Base-by-base conservation (phyloP, 345 rosid species). In the Sisymbrium altissimum region DNA sequence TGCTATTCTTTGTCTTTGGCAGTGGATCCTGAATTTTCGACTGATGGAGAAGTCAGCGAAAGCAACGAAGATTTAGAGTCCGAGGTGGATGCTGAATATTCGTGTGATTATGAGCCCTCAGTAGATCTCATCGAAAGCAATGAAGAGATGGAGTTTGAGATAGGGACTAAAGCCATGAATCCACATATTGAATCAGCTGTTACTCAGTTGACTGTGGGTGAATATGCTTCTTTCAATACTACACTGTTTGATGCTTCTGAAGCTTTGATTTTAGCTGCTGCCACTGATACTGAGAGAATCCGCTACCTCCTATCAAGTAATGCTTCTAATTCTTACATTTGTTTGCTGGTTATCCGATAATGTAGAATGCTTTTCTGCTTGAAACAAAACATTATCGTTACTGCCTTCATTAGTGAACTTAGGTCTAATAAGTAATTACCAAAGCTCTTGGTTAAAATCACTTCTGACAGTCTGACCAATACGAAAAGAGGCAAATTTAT, bases 61-160 rank as follows among this genome's bases (percentile, higher is more conserved):
- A 84, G 85, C 68, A 72, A 65, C 41, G 86, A 84, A 72, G 93
- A 86, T 58, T 81, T 86, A 81, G 97, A 89, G 74, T 87, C 89
- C 71, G 96, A 88, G 90, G 64, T 23, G 54, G 68, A 76, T 9
- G 64, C 41, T 77, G 80, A 77, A 40, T 53, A 54, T 43, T 38
- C 57, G 23, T 30, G 27, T 44, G 43, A 39, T 27, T 46, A 45
- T 79, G 80, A 78, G 64, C 52, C 45, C 30, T 33, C 54, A 73
- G 83, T 83, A 81, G 97, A 89, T 68, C 89, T 90, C 72, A 79
- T 95, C 77, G 99, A 95, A 85, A 87, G 88, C 67, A 72, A 67
- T 61, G 90, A 88, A 77, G 97, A 84, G 64, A 85, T 92, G 83
- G 97, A 90, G 77, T 92, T 92, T 87, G 97, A 95, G 89, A 79